Evolutionary conservation across 2,329 filamentous ascomycete genomes (phyloP).

Genomic region (Cladosporium sphaerospermum): DNA sequence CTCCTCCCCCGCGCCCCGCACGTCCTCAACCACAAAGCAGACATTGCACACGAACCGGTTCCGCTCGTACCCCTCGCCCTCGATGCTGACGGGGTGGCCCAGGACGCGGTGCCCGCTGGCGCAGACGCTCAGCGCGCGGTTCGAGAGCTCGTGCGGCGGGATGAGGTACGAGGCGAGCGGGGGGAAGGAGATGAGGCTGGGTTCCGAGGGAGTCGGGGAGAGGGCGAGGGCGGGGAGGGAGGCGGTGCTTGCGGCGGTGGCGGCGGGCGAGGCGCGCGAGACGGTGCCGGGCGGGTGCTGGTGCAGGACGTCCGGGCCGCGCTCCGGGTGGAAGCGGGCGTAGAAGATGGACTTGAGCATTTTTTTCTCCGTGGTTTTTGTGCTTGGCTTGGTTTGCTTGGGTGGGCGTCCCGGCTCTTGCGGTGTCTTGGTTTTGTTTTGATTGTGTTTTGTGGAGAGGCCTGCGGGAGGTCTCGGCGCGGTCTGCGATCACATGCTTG

Average conservation of each 20-base stretch:
- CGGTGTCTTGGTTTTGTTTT: background rate
- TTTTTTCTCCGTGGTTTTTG: background rate
- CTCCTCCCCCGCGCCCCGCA: slow-evolving; percentile 62
- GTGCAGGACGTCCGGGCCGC: slow-evolving; percentile 28
- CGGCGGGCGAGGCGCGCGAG: slow-evolving; percentile 2
- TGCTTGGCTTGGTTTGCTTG: background rate
- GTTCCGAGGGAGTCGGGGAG: background rate
- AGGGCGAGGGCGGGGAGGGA: background rate
- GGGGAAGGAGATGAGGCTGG: slow-evolving; percentile 51
- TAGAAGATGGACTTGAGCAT: slow-evolving; percentile 63
- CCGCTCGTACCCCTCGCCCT: slow-evolving; percentile 68
- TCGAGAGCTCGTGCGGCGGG: slow-evolving; percentile 89
- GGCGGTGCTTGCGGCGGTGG: background rate
- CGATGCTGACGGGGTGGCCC: slow-evolving; percentile 83
- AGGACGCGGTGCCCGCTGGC: slow-evolving; percentile 74
- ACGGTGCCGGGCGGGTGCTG: slow-evolving; percentile 25
- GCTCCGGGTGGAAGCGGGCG: slow-evolving; percentile 57
- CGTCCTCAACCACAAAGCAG: slow-evolving; percentile 68
- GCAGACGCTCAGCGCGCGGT: slow-evolving; percentile 74
- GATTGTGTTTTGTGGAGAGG: background rate
- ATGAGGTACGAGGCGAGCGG: slow-evolving; percentile 89
- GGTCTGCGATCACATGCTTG: no score
- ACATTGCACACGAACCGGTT: slow-evolving; percentile 98
- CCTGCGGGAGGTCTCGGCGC: background rate
- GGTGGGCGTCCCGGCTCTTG: background rate